Evolutionary conservation across 2,329 filamentous ascomycete species (phyloP).

Genomic region (Tolypocladium capitatum): DNA sequence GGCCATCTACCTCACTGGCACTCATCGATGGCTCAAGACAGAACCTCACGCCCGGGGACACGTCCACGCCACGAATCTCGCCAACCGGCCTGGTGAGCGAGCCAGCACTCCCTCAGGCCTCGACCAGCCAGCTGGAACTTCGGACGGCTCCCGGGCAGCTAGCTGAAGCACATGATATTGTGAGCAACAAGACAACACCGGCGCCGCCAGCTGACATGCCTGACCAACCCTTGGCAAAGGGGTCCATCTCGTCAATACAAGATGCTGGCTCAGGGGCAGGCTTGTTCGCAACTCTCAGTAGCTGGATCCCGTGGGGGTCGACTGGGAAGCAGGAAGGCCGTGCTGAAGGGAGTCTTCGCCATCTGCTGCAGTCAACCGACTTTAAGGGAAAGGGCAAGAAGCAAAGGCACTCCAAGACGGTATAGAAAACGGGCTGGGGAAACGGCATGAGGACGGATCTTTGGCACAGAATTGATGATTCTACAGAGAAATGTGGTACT

Average conservation of each 20-base stretch:
- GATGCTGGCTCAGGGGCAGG: conserved; percentile 4
- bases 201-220: conserved; percentile 8
- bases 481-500: background rate
- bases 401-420: background rate
- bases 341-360: conserved; percentile 43
- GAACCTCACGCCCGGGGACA: conserved; percentile 14
- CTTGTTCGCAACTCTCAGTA: conserved; percentile 4
- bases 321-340: conserved; percentile 23
- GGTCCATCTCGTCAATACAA: background rate
- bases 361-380: conserved; percentile 30
- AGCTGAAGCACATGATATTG: conserved; percentile 8
- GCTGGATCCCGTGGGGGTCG: conserved; percentile 8
- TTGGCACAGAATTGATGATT: background rate
- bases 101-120: conserved; percentile 44
- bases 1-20: conserved; percentile 20
- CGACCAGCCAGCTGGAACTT: conserved; percentile 35
- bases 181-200: conserved; percentile 2
- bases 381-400: conserved; percentile 21
- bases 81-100: conserved; percentile 36
- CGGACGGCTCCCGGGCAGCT: conserved; percentile 20
- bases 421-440: background rate
- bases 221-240: background rate
- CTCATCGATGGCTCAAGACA: conserved; percentile 24
- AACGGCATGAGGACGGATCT: background rate
- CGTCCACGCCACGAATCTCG: conserved; percentile 18